These are phyloP conservation scores for Colletotrichum aenigma DNA, from an alignment of 2,329 filamentous ascomycete genomes.

Conservation along the genomic window DNA sequence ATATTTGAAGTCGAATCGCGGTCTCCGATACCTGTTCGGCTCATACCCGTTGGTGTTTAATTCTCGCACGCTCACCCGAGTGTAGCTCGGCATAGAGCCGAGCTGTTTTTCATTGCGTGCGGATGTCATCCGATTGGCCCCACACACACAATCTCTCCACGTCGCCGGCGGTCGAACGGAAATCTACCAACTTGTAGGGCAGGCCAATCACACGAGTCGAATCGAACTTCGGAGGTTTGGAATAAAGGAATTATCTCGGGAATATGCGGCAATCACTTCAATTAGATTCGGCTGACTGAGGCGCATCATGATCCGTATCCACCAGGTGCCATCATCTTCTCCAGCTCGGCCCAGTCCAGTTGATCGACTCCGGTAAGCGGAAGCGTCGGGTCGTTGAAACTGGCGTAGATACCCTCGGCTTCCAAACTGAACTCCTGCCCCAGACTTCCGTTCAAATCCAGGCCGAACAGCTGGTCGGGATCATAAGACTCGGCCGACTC, in stretches of 20 bases:
- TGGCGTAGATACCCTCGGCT: constrained; percentile 29
- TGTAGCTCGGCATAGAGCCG: background rate
- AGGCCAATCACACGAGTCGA: background rate
- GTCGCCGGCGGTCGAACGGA: constrained; percentile 5
- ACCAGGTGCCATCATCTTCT: constrained; percentile 27
- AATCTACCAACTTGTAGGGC: background rate
- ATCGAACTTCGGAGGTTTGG: background rate
- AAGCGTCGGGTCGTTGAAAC: constrained; percentile 31
- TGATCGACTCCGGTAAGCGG: constrained; percentile 32
- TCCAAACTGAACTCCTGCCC: constrained; percentile 26
- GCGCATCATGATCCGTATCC: background rate
- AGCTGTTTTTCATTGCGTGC: background rate
- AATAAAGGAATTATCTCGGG: background rate
- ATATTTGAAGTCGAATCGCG: background rate
- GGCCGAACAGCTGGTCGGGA: constrained; percentile 15
- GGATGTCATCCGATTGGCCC: constrained; percentile 10
- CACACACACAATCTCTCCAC: background rate
- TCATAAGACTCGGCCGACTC: constrained; percentile 2
- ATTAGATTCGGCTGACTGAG: background rate
- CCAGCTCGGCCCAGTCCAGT: constrained; percentile 30
- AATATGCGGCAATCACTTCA: background rate
- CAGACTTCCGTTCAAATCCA: constrained; percentile 23
- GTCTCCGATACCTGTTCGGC: background rate
- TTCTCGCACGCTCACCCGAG: background rate
- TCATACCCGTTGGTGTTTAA: constrained; percentile 8